Evolutionary conservation across 2,329 filamentous ascomycete genomes (phyloP), one percentile per base, ranked within the genome.

Genomic region (Aspergillus floridensis): DNA sequence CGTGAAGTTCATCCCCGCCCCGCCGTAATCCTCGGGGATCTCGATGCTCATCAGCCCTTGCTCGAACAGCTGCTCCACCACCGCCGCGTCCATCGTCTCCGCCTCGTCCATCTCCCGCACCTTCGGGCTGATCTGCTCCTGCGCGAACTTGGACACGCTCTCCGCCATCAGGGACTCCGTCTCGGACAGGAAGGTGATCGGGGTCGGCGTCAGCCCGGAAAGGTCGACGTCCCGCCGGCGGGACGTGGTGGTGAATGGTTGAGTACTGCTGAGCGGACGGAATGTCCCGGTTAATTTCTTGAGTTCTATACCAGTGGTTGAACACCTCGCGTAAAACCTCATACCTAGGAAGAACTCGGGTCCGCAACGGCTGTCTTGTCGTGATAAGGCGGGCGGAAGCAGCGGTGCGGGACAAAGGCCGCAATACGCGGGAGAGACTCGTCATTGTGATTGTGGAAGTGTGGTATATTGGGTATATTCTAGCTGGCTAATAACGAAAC

Each of bases 1-100:
- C 0, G 95, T 98, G 79, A 99, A 99, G 84, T 97, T 97, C 95
- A 99, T 98, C 68, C 93, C 95, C 0, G 93, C 91, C 62, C 95
- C 95, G 61, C 95, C 95, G 74, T 89, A 99, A 77, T 97, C 93
- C 77, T 99, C 95, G 16, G 95, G 93, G 59, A 99, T 96, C 80
- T 99, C 95, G 65, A 99, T 85, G 63, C 92, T 90, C 95, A 99
- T 99, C 53, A 99, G 82, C 0, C 95, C 95, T 75, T 98, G 93
- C 81, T 99, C 95, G 71, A 99, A 99, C 55, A 96, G 85, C 78
- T 95, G 90, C 80, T 96, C 92, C 5, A 99, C 89, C 7, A 99
- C 78, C 1, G 84, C 75, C 0, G 91, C 88, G 75, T 98, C 95
- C 95, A 99, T 98, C 59, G 84, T 78, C 82, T 99, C 95, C 31